These are phyloP conservation scores for Fusarium hostae DNA, from an alignment of 2,329 filamentous ascomycete genomes.

Conservation along the genomic window DNA sequence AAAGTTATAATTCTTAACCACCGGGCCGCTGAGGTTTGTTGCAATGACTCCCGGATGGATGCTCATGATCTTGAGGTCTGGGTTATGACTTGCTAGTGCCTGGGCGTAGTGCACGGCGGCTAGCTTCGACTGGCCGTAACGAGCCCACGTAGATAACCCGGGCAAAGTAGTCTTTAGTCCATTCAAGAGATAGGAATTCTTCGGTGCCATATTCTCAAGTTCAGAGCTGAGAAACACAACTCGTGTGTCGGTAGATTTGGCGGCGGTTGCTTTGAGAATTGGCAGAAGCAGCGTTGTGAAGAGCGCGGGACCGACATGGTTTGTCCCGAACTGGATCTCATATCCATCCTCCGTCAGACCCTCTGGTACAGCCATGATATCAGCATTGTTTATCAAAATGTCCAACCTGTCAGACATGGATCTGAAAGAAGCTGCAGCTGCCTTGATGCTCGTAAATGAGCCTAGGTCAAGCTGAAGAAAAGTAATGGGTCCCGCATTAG, in stretches of 20 bases:
- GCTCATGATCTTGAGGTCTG: not conserved
- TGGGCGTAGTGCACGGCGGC: not conserved
- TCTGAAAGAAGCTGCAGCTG: not conserved
- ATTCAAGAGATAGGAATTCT: not conserved
- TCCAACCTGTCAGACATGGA: not conserved
- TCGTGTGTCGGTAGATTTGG: not conserved
- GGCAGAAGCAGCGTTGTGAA: not conserved
- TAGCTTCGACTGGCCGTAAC: not conserved
- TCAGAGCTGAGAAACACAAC: not conserved
- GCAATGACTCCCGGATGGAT: not conserved
- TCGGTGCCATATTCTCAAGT: not conserved
- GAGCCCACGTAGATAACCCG: not conserved
- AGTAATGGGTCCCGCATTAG: fast-evolving
- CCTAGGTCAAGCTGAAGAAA: not conserved
- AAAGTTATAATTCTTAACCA: not conserved
- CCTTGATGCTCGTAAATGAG: not conserved
- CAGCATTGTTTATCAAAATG: not conserved
- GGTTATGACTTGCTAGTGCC: not conserved
- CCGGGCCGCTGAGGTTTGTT: not conserved
- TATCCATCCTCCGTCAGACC: not conserved
- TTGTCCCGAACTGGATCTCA: not conserved
- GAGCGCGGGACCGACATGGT: not conserved
- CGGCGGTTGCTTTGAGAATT: not conserved
- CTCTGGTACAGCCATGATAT: fast-evolving
- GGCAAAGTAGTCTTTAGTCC: not conserved